A percentile compares a stretch with the other conserved stretches of the same genome.
These are phyloP conservation scores for Xylariomycetidae sp. DNA, from an alignment of 2,329 filamentous ascomycete species.

Conservation along the genomic window DNA sequence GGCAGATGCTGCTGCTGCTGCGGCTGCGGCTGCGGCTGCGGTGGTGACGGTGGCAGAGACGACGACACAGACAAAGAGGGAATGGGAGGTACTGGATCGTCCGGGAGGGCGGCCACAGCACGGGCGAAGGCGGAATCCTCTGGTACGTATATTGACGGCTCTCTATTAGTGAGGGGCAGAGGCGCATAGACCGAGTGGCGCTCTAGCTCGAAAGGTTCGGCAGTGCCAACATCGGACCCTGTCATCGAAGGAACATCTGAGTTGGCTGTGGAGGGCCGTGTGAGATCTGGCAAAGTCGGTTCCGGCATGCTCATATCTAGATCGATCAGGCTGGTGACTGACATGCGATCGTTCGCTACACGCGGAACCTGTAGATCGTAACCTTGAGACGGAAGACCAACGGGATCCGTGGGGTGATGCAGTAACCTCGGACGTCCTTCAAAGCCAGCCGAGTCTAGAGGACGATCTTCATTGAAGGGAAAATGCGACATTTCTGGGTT, in stretches of 20 bases:
- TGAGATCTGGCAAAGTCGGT: conserved; percentile 41
- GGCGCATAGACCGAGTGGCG: conserved; percentile 53
- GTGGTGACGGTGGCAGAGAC: not conserved
- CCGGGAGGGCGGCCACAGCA: not conserved
- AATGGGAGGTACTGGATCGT: not conserved
- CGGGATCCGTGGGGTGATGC: conserved; percentile 49
- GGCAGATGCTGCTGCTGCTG: conserved; percentile 16
- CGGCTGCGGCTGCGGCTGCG: not conserved
- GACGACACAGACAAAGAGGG: conserved; percentile 1
- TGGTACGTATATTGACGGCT: conserved; percentile 57
- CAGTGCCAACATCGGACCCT: conserved; percentile 51
- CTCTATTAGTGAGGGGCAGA: conserved; percentile 36
- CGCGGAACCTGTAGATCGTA: conserved; percentile 37
- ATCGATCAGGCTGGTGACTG: conserved; percentile 46
- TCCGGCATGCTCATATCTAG: conserved; percentile 52
- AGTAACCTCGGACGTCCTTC: conserved; percentile 39
- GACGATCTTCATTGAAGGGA: conserved; percentile 36
- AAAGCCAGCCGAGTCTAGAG: conserved; percentile 21
- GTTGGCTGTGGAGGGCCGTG: conserved; percentile 53
- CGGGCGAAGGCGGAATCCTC: conserved; percentile 50
- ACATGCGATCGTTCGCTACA: conserved; percentile 34
- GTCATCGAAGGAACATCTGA: conserved; percentile 53
- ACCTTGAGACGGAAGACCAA: conserved; percentile 33
- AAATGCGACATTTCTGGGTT: conserved; percentile 50
- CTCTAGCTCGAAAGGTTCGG: conserved; percentile 59